phyloP scores from a whole-genome alignment of 768 basidiomycete species.

The Leccinum disarticulatum region DNA sequence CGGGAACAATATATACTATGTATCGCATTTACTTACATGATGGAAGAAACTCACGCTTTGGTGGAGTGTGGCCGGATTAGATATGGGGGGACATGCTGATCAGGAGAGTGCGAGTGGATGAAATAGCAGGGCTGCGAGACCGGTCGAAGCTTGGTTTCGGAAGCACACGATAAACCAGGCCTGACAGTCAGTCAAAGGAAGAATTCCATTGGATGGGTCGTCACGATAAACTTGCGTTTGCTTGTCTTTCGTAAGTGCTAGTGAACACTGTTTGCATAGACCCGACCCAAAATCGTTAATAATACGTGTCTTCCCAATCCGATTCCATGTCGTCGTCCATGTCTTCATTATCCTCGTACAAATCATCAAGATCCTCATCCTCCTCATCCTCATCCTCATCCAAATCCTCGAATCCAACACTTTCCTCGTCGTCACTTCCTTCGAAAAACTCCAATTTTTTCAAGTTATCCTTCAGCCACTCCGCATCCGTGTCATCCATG shows the following conservation, averaged over 20 bases:
- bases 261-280: too few relatives aligned
- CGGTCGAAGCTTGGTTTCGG: neutral
- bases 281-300: neutral
- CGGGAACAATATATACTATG: too few relatives aligned
- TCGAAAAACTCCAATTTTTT: slow-evolving; percentile 57
- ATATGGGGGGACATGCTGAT: neutral
- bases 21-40: neutral
- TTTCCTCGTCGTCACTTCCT: slow-evolving; percentile 48
- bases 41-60: neutral
- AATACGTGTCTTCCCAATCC: slow-evolving; percentile 18
- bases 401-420: slow-evolving; percentile 28
- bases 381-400: neutral
- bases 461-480: slow-evolving; percentile 53
- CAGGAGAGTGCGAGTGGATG: neutral
- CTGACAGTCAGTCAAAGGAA: neutral
- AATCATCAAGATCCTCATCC: slow-evolving; percentile 2
- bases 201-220: neutral
- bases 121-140: neutral
- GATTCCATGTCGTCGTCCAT: too few relatives aligned
- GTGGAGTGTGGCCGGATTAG: neutral
- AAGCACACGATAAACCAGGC: neutral
- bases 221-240: neutral
- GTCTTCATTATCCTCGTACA: too few relatives aligned
- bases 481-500: slow-evolving; percentile 41
- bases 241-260: too few relatives aligned